Percentiles rank a stretch among this genome's conserved stretches.
These are phyloP conservation scores for Fusarium clavum DNA, from an alignment of 2,329 filamentous ascomycete genomes.

Conservation along the genomic window DNA sequence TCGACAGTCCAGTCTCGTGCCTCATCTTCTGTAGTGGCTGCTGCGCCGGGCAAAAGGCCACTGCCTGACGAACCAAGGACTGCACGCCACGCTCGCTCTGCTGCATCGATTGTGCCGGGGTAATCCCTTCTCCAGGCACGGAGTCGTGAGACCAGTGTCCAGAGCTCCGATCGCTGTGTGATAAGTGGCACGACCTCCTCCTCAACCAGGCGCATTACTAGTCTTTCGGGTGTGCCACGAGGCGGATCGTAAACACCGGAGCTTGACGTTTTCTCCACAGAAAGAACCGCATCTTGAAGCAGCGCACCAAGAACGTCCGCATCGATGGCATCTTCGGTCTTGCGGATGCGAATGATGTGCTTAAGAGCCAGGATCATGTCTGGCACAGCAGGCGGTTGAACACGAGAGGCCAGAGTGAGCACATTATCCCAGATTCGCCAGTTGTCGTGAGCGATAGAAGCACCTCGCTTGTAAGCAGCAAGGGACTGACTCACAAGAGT, in stretches of 20 bases:
- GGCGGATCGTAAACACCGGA: constrained; percentile 52
- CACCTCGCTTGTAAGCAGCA: constrained; percentile 86
- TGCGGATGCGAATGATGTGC: constrained; percentile 80
- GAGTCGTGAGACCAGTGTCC: constrained; percentile 78
- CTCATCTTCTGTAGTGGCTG: constrained; percentile 47
- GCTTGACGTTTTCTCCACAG: constrained; percentile 50
- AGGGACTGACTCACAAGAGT: constrained; percentile 79
- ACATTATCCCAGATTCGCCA: constrained; percentile 98
- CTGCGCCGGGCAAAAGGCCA: constrained; percentile 59
- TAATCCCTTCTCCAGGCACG: constrained; percentile 80
- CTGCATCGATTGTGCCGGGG: constrained; percentile 78
- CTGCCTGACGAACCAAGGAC: constrained; percentile 65
- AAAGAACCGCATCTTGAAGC: constrained; percentile 74
- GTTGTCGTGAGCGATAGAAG: constrained; percentile 84
- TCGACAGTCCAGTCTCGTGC: constrained; percentile 61
- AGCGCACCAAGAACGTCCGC: constrained; percentile 76
- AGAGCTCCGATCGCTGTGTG: constrained; percentile 80
- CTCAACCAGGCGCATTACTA: constrained; percentile 80
- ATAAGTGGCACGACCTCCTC: constrained; percentile 82
- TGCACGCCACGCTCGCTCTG: constrained; percentile 91
- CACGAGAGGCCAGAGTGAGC: constrained; percentile 83
- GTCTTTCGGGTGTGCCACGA: constrained; percentile 69
- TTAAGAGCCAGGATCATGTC: constrained; percentile 82
- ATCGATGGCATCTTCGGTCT: constrained; percentile 84
- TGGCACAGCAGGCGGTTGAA: constrained; percentile 77